Percentiles rank a stretch among this genome's conserved stretches.
Evolutionary conservation across 805 yeast genomes (phyloP).

Genomic region (Cyberlindnera samutprakarnensis): DNA sequence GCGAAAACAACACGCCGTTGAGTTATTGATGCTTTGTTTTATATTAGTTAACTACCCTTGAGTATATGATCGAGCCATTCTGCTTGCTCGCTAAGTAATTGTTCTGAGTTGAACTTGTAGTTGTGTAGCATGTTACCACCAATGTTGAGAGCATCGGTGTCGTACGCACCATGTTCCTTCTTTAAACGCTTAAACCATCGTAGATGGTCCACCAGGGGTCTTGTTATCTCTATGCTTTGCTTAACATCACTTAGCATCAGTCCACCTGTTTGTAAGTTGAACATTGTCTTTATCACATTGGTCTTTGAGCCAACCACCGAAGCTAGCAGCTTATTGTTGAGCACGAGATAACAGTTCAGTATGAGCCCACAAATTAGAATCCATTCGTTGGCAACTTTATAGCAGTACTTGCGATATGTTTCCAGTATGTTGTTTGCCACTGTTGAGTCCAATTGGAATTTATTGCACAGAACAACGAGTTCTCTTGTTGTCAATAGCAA

Average conservation of each 20-base stretch:
- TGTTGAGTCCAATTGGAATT: slow-evolving; percentile 52
- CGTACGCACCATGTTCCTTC: slow-evolving; percentile 28
- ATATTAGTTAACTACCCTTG: no score
- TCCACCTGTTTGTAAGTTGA: slow-evolving; percentile 47
- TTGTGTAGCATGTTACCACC: slow-evolving; percentile 2
- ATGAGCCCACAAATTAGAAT: slow-evolving; percentile 61
- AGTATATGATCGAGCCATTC: not conserved
- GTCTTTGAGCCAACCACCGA: slow-evolving; percentile 42
- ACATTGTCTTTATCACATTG: slow-evolving; percentile 42
- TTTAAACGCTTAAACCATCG: slow-evolving; percentile 58
- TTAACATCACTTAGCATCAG: slow-evolving; percentile 40
- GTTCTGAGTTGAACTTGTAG: not conserved
- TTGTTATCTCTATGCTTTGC: slow-evolving; percentile 46
- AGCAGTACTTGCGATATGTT: slow-evolving; percentile 41
- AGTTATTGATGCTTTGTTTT: not conserved
- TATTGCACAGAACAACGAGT: slow-evolving; percentile 46
- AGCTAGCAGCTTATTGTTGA: slow-evolving; percentile 40
- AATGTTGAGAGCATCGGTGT: slow-evolving; percentile 9
- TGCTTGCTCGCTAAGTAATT: not conserved
- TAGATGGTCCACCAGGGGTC: slow-evolving; percentile 45
- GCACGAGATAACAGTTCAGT: slow-evolving; percentile 46
- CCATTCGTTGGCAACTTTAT: slow-evolving; percentile 59
- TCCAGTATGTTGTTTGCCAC: slow-evolving; percentile 42
- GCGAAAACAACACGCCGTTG: no score
- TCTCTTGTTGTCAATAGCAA: slow-evolving; percentile 32